A percentile compares a stretch with the other conserved stretches of the same genome.
Conservation (phyloP, 805 yeast species). For the Wickerhamomyces hampshirensis region DNA sequence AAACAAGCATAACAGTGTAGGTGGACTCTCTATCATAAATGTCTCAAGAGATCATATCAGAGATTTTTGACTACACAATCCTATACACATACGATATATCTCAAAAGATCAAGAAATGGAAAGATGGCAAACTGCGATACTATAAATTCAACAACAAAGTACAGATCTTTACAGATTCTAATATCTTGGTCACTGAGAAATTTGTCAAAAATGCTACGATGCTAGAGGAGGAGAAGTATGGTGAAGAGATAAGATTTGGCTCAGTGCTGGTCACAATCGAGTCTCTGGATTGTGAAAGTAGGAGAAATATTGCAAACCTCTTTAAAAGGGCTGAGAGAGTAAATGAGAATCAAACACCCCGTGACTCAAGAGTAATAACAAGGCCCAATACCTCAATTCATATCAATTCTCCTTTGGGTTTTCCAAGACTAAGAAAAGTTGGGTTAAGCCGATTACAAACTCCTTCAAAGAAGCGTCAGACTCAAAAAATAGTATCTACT, state of each 20-base stretch:
- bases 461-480: conserved; percentile 7
- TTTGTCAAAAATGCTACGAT: conserved; percentile 13
- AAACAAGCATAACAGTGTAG: too few species aligned
- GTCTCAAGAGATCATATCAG: conserved; percentile 22
- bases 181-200: conserved; percentile 12
- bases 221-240: conserved; percentile 10
- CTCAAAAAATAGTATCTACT: background rate
- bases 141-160: conserved; percentile 20
- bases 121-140: conserved; percentile 20
- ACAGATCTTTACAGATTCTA: conserved; percentile 14
- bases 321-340: conserved; percentile 11
- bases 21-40: too few species aligned
- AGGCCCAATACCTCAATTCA: too few species aligned
- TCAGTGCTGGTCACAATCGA: conserved; percentile 15
- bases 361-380: too few species aligned
- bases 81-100: conserved; percentile 18
- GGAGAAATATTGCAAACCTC: conserved; percentile 16
- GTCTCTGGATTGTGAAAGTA: conserved; percentile 5
- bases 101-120: conserved; percentile 22
- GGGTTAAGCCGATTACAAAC: conserved; percentile 17
- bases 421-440: conserved; percentile 8
- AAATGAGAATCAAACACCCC: too few species aligned
- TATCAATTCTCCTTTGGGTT: conserved; percentile 1
- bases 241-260: conserved; percentile 15
- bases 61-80: conserved; percentile 17